A percentile compares a stretch with the other conserved stretches of the same genome.
These are phyloP conservation scores for Boehmeria nivea DNA, from an alignment of 306 rosid species.

Conservation along the genomic window DNA sequence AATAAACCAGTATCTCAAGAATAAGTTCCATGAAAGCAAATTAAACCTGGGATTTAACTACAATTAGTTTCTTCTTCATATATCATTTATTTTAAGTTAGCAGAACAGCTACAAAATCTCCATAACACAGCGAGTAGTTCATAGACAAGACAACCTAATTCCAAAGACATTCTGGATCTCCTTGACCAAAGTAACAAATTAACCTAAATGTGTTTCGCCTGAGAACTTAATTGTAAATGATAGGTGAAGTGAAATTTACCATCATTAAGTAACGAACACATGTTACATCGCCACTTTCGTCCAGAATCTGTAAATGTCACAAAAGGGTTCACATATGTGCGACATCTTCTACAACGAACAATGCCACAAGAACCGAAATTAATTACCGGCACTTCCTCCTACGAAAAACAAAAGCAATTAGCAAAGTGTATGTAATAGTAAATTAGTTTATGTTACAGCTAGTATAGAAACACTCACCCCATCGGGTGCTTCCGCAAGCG, in stretches of 20 bases:
- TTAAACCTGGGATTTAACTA: neutral
- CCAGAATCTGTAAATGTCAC: slow-evolving; percentile 93
- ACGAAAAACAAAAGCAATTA: slow-evolving; percentile 22
- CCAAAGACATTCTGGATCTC: neutral
- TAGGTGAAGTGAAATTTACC: slow-evolving; percentile 49
- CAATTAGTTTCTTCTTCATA: too few species aligned
- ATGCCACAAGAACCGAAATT: slow-evolving; percentile 75
- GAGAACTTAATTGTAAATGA: neutral
- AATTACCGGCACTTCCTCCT: slow-evolving; percentile 95
- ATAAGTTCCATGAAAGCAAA: neutral
- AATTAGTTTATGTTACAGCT: slow-evolving; percentile 14
- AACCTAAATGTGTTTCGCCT: neutral
- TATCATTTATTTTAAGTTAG: neutral
- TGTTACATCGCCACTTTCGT: slow-evolving; percentile 94
- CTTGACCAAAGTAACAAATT: neutral
- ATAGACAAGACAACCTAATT: too few species aligned
- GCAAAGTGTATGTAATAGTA: slow-evolving; percentile 3
- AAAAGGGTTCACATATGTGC: slow-evolving; percentile 87
- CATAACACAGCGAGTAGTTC: too few species aligned
- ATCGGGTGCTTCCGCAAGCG: slow-evolving; percentile 88
- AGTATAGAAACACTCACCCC: slow-evolving; percentile 58
- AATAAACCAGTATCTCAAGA: too few species aligned
- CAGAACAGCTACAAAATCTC: neutral
- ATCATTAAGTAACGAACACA: slow-evolving; percentile 86
- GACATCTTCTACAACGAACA: slow-evolving; percentile 97